Conservation (phyloP, 2,329 filamentous ascomycete species). For the Penicillium sp. region DNA sequence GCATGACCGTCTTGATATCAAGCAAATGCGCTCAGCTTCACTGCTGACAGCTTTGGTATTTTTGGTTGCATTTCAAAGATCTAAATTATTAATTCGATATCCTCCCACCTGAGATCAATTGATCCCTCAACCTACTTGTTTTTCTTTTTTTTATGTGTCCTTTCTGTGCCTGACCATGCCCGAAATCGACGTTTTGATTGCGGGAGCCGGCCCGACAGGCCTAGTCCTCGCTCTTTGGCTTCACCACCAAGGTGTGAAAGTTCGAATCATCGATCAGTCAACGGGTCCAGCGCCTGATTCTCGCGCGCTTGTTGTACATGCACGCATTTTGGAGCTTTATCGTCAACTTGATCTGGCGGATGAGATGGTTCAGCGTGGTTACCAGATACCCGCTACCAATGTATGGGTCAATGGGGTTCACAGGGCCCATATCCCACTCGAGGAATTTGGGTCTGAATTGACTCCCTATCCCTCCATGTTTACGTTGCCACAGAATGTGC, state of each 20-base stretch:
- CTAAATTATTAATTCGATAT: no score
- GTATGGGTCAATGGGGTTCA: slow-evolving; percentile 29
- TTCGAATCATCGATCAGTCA: slow-evolving; percentile 43
- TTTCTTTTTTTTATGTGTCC: not conserved
- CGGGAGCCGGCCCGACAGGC: slow-evolving; percentile 27
- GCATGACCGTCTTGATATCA: no score
- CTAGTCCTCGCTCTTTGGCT: slow-evolving; percentile 29
- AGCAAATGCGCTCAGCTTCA: no score
- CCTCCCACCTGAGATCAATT: no score
- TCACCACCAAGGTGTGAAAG: slow-evolving; percentile 20
- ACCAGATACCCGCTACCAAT: slow-evolving; percentile 34
- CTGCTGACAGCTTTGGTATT: no score
- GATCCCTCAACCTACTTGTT: not conserved
- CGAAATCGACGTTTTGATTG: slow-evolving; percentile 22
- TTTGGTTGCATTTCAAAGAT: no score
- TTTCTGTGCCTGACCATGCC: not conserved
- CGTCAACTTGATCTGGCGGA: slow-evolving; percentile 41
- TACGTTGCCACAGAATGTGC: slow-evolving; percentile 23
- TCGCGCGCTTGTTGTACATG: slow-evolving; percentile 42
- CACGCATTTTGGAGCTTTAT: slow-evolving; percentile 48
- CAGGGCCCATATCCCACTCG: slow-evolving; percentile 18
- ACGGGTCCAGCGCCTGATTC: slow-evolving; percentile 33
- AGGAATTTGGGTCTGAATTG: slow-evolving; percentile 20
- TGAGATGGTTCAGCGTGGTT: slow-evolving; percentile 33
- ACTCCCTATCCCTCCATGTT: slow-evolving; percentile 29